Base-by-base conservation (phyloP, 129 eudicot genomes). In the Lonicera japonica region DNA sequence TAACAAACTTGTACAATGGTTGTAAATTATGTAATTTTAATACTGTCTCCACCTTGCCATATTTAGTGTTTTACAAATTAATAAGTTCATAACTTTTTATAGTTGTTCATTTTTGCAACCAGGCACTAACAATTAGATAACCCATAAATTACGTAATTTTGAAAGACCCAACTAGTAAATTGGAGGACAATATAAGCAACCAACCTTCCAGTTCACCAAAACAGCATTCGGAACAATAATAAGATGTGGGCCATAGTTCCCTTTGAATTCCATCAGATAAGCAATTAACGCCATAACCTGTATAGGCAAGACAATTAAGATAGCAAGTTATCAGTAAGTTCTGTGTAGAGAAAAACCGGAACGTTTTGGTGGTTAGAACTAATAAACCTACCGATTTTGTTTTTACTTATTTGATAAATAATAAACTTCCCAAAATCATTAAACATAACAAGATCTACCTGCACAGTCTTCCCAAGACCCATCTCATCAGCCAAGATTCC, bases 401-500 rank as follows among this genome's bases (percentile, higher is more conserved):
- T 29, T 29, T 29, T 6, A 29, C 36, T 29, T 29, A 29, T 29
- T 29, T 29, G 36, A 29, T 29, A 2, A 29, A 29, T 29, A 1
- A 29, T 29, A 29, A 6, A 29, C 2, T 29, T 29, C 36, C 36
- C 36, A 29, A 29, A 29, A 29, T 29, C 4, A 29, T 29, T 20
- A 64, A 51, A 29, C 13, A 14, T 25, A 43, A 65, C 36, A 21
- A 21, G 25, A 54, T 40, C 29, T 65, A 86, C 97, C 95, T 91
- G 97, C 29, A 92, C 99, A 60, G 99, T 92, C 79, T 92, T 92
- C 69, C 99, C 99, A 12, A 92, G 95, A 67, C 99, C 99, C 99
- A 92, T 92, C 80, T 92, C 99, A 83, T 92, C 99, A 17, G 99
- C 99, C 67, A 92, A 73, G 76, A 92, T 92, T 54, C 99, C 99